Conservation (phyloP, 306 rosid genomes). For the Delonix regia region DNA sequence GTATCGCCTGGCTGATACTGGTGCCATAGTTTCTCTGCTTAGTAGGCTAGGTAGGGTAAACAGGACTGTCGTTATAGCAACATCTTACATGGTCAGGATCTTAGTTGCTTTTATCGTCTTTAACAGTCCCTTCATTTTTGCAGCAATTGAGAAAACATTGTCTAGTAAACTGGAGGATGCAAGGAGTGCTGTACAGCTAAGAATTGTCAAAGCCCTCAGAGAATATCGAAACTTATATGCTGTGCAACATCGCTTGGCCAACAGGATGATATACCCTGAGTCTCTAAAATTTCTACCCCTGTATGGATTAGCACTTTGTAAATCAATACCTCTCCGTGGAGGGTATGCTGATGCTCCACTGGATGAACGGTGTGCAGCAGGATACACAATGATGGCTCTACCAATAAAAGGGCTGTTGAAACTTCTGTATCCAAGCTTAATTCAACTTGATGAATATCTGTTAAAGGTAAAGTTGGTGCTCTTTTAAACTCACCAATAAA, state of each 20-base stretch:
- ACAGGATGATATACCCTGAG: slow-evolving; percentile 94
- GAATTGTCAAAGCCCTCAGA: slow-evolving; percentile 83
- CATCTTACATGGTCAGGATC: slow-evolving; percentile 28
- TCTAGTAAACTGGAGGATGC: slow-evolving; percentile 93
- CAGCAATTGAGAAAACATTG: slow-evolving; percentile 93
- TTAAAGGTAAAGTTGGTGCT: slow-evolving; percentile 60
- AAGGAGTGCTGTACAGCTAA: slow-evolving; percentile 71
- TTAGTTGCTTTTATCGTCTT: slow-evolving; percentile 38
- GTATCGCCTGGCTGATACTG: slow-evolving; percentile 91
- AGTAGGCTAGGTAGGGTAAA: slow-evolving; percentile 77
- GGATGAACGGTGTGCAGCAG: slow-evolving; percentile 93
- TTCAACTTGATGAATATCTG: slow-evolving; percentile 82
- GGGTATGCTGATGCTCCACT: slow-evolving; percentile 79
- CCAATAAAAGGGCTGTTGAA: slow-evolving; percentile 83
- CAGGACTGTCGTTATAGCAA: slow-evolving; percentile 25
- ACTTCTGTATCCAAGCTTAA: slow-evolving; percentile 82
- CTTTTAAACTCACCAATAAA: slow-evolving; percentile 10
- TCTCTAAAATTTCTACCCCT: slow-evolving; percentile 75
- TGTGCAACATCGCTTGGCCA: slow-evolving; percentile 91
- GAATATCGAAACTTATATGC: slow-evolving; percentile 91
- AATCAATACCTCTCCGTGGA: slow-evolving; percentile 87
- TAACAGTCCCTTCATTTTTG: slow-evolving; percentile 47
- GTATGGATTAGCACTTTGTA: slow-evolving; percentile 88
- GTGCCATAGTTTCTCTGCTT: slow-evolving; percentile 81
- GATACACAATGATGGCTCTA: slow-evolving; percentile 82